Conservation (phyloP, 2,329 filamentous ascomycete genomes). For the Neonectria coccinea region DNA sequence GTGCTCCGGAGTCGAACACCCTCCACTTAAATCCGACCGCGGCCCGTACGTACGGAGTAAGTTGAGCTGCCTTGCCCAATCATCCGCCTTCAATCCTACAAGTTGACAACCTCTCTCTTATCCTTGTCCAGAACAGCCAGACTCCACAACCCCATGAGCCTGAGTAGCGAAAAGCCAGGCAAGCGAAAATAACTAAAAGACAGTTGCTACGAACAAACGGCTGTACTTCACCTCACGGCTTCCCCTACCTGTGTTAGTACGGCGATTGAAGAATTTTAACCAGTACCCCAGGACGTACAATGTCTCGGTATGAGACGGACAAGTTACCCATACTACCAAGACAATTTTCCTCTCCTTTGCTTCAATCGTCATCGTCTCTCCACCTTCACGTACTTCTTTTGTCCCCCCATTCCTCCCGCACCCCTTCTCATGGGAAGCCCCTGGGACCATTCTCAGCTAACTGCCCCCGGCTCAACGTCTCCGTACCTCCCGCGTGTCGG, state of each 20-base stretch:
- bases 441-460: constrained; percentile 8
- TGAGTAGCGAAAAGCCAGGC: neutral
- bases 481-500: constrained; percentile 21
- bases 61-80: constrained; percentile 9
- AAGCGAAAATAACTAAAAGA: neutral
- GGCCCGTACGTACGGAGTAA: neutral
- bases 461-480: constrained; percentile 16
- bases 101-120: constrained; percentile 7
- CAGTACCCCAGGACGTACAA: neutral
- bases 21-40: constrained; percentile 2
- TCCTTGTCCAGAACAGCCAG: constrained; percentile 4
- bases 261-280: neutral
- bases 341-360: neutral
- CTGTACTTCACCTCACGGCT: neutral
- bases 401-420: neutral
- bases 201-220: neutral
- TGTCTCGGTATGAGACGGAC: neutral
- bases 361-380: neutral
- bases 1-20: neutral
- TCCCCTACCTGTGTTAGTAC: neutral
- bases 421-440: constrained; percentile 13
- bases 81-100: constrained; percentile 12
- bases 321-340: neutral
- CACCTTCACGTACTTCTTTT: neutral
- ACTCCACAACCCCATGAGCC: constrained; percentile 13